Conservation (phyloP, 1,139 yeast genomes). For the Nakaseomyces nivariensis region DNA sequence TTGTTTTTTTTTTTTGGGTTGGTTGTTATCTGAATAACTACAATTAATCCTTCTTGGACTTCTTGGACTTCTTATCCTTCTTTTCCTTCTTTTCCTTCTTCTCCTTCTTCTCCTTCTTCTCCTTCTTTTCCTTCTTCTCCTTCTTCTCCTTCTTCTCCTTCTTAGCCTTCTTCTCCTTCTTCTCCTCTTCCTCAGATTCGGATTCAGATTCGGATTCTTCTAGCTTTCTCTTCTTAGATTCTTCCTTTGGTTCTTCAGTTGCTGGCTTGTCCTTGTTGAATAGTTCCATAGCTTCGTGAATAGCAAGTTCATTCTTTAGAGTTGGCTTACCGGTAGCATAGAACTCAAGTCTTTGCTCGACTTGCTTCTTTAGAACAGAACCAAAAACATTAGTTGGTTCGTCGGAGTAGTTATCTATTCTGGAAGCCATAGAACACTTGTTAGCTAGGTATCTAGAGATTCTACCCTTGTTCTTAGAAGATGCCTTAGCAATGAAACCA, state of each 20-base stretch:
- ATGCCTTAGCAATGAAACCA: constrained; percentile 91
- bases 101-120: constrained; percentile 44
- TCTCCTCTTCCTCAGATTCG: constrained; percentile 25
- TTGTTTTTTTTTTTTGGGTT: not conserved
- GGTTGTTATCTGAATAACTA: not conserved
- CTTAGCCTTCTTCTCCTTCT: constrained; percentile 35
- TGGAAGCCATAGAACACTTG: constrained; percentile 97
- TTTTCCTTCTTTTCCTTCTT: constrained; percentile 46
- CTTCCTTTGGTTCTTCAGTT: constrained; percentile 20
- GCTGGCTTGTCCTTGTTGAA: constrained; percentile 46
- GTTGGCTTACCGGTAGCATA: constrained; percentile 96
- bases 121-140: constrained; percentile 46
- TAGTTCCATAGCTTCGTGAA: constrained; percentile 77
- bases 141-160: constrained; percentile 35
- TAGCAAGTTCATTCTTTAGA: constrained; percentile 91
- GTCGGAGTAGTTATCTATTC: constrained; percentile 92
- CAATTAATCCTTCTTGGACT: constrained; percentile 31
- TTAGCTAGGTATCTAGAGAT: constrained; percentile 97
- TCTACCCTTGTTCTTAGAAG: constrained; percentile 97
- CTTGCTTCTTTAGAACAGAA: constrained; percentile 84
- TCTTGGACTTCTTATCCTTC: constrained; percentile 45
- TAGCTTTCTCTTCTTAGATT: constrained; percentile 39
- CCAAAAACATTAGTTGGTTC: constrained; percentile 85
- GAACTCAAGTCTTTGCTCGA: constrained; percentile 92
- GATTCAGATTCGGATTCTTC: constrained; percentile 24